These are phyloP conservation scores for Catunica adiposa DNA, from an alignment of 2,329 filamentous ascomycete species.

Conservation along the genomic window DNA sequence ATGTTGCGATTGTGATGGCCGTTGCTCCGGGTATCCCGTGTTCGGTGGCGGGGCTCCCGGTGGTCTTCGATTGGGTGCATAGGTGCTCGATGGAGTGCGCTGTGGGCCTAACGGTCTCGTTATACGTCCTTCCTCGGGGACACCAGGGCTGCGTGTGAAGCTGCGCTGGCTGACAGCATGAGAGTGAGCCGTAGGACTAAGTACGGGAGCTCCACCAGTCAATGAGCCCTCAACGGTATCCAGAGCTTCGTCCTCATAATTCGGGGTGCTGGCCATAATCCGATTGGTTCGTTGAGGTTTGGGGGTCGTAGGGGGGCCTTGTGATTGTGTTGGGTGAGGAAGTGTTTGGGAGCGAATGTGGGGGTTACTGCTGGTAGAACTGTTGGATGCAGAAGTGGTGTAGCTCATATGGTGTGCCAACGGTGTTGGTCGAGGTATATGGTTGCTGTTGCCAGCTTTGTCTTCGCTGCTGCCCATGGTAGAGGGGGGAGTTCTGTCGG, in stretches of 20 bases:
- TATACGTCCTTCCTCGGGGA: slow-evolving; percentile 3
- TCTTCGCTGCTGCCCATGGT: not conserved
- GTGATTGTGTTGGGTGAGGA: not conserved
- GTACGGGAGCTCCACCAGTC: not conserved
- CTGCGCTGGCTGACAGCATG: not conserved
- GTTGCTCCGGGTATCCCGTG: slow-evolving; percentile 2
- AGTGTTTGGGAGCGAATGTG: not conserved
- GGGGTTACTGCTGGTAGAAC: not conserved
- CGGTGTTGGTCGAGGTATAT: not conserved
- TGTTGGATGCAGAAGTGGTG: not conserved
- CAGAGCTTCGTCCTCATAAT: not conserved
- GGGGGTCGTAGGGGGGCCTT: not conserved
- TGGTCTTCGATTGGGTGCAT: slow-evolving; percentile 36
- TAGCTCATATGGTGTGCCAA: not conserved
- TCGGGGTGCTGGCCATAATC: not conserved
- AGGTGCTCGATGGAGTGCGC: slow-evolving; percentile 63
- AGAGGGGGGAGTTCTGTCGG: not conserved
- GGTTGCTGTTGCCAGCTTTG: not conserved
- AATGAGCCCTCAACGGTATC: not conserved
- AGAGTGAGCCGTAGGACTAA: slow-evolving; percentile 7
- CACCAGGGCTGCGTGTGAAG: slow-evolving; percentile 1
- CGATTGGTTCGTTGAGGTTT: not conserved
- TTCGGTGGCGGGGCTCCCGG: slow-evolving; percentile 4
- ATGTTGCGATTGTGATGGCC: not conserved
- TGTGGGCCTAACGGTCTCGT: slow-evolving; percentile 39